Evolutionary conservation across 75 land plant genomes (phyloP).

Genomic region (Cunninghamia lanceolata): DNA sequence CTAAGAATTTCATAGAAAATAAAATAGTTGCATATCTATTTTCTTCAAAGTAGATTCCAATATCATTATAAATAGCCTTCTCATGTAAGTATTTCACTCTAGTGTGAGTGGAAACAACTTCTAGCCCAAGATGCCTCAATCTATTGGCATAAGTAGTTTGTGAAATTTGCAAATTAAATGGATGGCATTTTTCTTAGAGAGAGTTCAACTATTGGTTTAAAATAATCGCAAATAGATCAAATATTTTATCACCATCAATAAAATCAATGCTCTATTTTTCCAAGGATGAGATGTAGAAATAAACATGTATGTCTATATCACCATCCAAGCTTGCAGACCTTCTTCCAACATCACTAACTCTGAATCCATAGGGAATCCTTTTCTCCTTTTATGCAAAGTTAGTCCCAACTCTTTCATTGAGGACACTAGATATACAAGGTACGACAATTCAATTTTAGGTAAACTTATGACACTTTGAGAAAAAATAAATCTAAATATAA

Average conservation of each 20-base stretch:
- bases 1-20: constrained; percentile 56
- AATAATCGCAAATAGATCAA: constrained; percentile 75
- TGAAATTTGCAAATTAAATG: constrained; percentile 62
- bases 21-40: constrained; percentile 98
- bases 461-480: too few species aligned
- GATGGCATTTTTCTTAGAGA: constrained; percentile 18
- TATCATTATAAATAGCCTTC: constrained; percentile 80
- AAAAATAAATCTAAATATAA: too few species aligned
- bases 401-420: too few species aligned
- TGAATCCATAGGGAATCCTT: too few species aligned
- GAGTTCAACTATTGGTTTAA: constrained; percentile 63
- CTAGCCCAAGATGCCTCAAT: constrained; percentile 65
- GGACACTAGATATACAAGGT: too few species aligned
- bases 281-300: constrained; percentile 44
- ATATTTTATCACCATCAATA: constrained; percentile 95
- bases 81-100: constrained; percentile 93
- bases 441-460: too few species aligned
- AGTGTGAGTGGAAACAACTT: constrained; percentile 78
- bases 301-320: constrained; percentile 92
- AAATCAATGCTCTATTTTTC: constrained; percentile 38
- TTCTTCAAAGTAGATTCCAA: constrained; percentile 97
- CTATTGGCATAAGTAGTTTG: constrained; percentile 99
- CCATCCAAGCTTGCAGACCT: constrained; percentile 98
- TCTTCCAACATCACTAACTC: too few species aligned
- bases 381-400: too few species aligned